phyloP scores from a whole-genome alignment of 345 rosid genomes.

The Lepidium didymum region DNA sequence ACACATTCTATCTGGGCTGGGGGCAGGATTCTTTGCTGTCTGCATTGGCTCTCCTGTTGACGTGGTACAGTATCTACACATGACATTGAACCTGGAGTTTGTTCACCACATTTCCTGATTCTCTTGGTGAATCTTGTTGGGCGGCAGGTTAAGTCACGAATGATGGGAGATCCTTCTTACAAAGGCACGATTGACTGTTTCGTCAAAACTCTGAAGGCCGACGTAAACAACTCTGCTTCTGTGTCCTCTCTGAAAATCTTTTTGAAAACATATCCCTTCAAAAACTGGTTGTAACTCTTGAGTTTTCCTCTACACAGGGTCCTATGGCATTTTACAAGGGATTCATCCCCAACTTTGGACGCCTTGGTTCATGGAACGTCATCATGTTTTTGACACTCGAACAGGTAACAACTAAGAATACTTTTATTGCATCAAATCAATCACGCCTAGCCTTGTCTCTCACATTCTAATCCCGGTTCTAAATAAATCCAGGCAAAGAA shows the following conservation, averaged over 20 bases:
- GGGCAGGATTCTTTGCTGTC: constrained; percentile 97
- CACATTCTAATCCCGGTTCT: not conserved
- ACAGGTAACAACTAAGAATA: constrained; percentile 46
- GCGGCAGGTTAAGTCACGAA: constrained; percentile 87
- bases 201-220: constrained; percentile 77
- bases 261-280: not conserved
- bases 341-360: constrained; percentile 87
- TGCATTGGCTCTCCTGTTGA: constrained; percentile 99
- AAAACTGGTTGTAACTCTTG: not conserved
- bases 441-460: not conserved
- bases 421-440: not conserved
- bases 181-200: constrained; percentile 92
- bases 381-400: constrained; percentile 95
- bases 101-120: not conserved
- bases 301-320: constrained; percentile 54
- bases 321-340: constrained; percentile 88
- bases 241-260: constrained; percentile 1
- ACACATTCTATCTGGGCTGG: constrained; percentile 87
- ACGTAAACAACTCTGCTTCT: constrained; percentile 40
- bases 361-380: constrained; percentile 98
- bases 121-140: not conserved
- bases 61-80: constrained; percentile 59
- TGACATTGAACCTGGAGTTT: not conserved
- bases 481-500: constrained; percentile 26
- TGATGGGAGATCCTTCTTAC: constrained; percentile 98